phyloP scores from a whole-genome alignment of 306 rosid genomes.

The Calophaca sinica region DNA sequence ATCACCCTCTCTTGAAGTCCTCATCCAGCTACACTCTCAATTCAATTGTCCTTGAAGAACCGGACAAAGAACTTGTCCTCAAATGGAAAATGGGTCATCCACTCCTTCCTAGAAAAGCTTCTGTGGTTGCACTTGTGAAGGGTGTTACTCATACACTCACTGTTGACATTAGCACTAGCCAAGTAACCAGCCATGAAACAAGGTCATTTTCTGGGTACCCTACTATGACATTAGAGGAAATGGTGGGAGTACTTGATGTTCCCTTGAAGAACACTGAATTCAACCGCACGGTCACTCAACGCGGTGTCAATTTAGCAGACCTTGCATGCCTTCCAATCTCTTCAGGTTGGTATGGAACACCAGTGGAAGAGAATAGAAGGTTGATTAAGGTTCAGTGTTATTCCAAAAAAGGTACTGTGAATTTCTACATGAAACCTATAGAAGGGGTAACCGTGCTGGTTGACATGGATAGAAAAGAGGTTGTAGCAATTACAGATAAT shows the following conservation, averaged over 20 bases:
- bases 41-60: constrained; percentile 72
- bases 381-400: constrained; percentile 85
- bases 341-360: constrained; percentile 76
- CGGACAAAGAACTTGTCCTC: constrained; percentile 63
- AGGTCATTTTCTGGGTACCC: constrained; percentile 65
- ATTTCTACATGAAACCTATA: constrained; percentile 93
- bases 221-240: constrained; percentile 67
- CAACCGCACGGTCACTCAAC: constrained; percentile 65
- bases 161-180: constrained; percentile 54
- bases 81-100: constrained; percentile 64
- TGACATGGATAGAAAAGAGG: constrained; percentile 65
- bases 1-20: constrained; percentile 58
- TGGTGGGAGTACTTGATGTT: constrained; percentile 54
- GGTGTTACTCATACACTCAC: constrained; percentile 55
- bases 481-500: constrained; percentile 63
- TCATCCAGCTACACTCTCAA: constrained; percentile 54
- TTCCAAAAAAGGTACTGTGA: constrained; percentile 71
- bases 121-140: constrained; percentile 56
- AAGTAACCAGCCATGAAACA: constrained; percentile 42
- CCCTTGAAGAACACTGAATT: constrained; percentile 58
- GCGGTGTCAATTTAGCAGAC: constrained; percentile 71
- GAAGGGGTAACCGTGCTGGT: constrained; percentile 82
- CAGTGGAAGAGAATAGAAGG: constrained; percentile 65
- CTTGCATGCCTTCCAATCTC: constrained; percentile 75
- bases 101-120: constrained; percentile 63